Evolutionary conservation across 192 early-diverging fungal species (phyloP).

Genomic region (Entomortierella parvispora): DNA sequence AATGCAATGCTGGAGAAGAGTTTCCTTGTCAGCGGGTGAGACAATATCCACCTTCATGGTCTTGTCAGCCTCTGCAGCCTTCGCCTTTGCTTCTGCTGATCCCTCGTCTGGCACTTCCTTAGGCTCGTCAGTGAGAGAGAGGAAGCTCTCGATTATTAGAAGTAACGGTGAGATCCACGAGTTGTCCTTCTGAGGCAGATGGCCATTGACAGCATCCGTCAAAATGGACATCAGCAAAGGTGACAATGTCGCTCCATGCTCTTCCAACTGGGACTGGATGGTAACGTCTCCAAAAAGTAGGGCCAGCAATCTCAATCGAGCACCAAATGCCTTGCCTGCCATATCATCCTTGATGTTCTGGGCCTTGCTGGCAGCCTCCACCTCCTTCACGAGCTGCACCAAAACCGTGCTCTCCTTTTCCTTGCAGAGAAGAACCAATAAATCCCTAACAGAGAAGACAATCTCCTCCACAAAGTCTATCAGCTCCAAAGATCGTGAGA

Average conservation of each 20-base stretch:
- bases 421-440: conserved; percentile 67
- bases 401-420: conserved; percentile 45
- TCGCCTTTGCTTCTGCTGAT: conserved; percentile 32
- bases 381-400: conserved; percentile 40
- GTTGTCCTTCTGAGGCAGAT: conserved; percentile 30
- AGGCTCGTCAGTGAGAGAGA: conserved; percentile 75
- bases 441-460: conserved; percentile 74
- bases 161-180: conserved; percentile 68
- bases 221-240: conserved; percentile 34
- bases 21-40: conserved; percentile 32
- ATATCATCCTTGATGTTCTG: neutral
- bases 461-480: conserved; percentile 67
- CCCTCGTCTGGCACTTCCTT: conserved; percentile 36
- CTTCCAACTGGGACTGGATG: conserved; percentile 59
- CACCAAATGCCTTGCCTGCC: conserved; percentile 49
- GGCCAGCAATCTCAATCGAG: conserved; percentile 68
- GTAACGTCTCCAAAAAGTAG: conserved; percentile 65
- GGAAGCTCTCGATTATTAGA: conserved; percentile 71
- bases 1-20: conserved; percentile 52
- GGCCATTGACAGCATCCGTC: conserved; percentile 12
- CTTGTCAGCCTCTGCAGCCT: conserved; percentile 32
- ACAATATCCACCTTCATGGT: conserved; percentile 58
- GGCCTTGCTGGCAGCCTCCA: conserved; percentile 13
- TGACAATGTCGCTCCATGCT: conserved; percentile 27
- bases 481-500: conserved; percentile 49